These are phyloP conservation scores for Entomophthora muscae DNA, from an alignment of 371 early-diverging fungal genomes.

Conservation along the genomic window DNA sequence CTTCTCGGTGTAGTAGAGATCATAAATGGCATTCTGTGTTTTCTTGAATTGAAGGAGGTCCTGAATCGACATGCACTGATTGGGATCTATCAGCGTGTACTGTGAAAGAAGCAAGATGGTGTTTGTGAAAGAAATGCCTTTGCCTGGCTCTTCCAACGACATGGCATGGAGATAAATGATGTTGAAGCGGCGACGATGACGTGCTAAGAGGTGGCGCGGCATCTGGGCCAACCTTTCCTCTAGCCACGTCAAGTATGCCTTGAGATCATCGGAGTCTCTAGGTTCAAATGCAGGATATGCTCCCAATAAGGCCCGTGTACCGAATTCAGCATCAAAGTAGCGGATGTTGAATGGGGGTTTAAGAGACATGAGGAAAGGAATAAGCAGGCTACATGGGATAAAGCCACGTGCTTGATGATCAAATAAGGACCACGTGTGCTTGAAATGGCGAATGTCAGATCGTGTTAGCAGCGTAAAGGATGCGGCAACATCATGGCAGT, in stretches of 20 bases:
- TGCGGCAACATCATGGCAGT: conserved; percentile 41
- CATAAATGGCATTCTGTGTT: neutral
- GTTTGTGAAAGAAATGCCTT: neutral
- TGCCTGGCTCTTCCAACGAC: conserved; percentile 13
- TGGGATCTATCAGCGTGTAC: conserved; percentile 1
- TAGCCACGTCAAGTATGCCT: conserved; percentile 15
- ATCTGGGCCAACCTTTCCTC: conserved; percentile 14
- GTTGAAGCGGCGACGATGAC: conserved; percentile 15
- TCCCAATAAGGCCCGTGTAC: no score
- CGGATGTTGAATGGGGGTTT: conserved; percentile 23
- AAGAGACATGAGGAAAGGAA: conserved; percentile 26
- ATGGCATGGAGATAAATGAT: conserved; percentile 16
- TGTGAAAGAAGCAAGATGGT: neutral
- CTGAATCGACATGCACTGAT: conserved; percentile 1
- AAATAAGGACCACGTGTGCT: conserved; percentile 35
- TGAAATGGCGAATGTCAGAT: no score
- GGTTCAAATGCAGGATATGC: no score
- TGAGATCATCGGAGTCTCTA: no score
- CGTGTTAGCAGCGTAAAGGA: conserved; percentile 37
- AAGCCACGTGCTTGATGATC: conserved; percentile 31
- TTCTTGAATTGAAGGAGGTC: neutral
- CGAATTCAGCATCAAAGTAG: no score
- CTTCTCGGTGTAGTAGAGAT: neutral
- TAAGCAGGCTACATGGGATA: conserved; percentile 25
- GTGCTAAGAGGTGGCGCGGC: conserved; percentile 9